Evolutionary conservation across 2,329 filamentous ascomycete species (phyloP), one percentile per base, ranked within the genome.

Genomic region (Calcarisporium arbuscula): DNA sequence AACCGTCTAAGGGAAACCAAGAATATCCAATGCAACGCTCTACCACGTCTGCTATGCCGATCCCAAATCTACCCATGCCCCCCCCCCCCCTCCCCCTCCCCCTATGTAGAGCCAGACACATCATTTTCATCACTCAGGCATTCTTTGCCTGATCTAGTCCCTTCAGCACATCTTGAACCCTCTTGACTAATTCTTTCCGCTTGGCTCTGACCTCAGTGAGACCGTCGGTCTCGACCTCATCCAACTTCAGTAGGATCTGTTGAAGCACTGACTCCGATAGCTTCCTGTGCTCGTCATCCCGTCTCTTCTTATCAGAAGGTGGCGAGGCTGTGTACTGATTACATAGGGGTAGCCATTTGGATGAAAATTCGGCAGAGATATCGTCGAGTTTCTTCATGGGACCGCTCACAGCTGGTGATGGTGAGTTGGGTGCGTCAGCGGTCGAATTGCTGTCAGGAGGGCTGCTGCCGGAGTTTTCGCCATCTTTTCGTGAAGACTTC

Each of bases 231-330:
- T 90, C 83, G 4, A 90, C 76, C 16, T 72, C 79, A 53, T 92
- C 85, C 25, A 87, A 58, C 61, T 89, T 90, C 44, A 92, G 61
- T 23, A 90, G 52, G 3, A 88, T 76, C 47, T 88, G 82, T 42
- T 81, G 77, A 67, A 92, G 67, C 25, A 88, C 72, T 5, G 80
- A 85, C 64, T 92, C 85, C 5, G 77, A 80, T 14, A 92, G 57
- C 53, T 74, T 80, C 54, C 82, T 79, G 54, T 90, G 81, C 51
- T 89, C 82, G 21, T 87, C 84, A 11, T 74, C 72, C 32, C 74
- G 67, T 66, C 83, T 86, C 56, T 80, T 79, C 25, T 62, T 51
- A 33, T 87, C 82, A 4, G 59, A 53, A 0, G 85, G 85, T 9
- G 85, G 80, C 8, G 69, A 64, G 6, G 61, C 63, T 15, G 72